Base-by-base conservation (phyloP, 2,329 filamentous ascomycete genomes). In the Ambrosiella cleistominuta region DNA sequence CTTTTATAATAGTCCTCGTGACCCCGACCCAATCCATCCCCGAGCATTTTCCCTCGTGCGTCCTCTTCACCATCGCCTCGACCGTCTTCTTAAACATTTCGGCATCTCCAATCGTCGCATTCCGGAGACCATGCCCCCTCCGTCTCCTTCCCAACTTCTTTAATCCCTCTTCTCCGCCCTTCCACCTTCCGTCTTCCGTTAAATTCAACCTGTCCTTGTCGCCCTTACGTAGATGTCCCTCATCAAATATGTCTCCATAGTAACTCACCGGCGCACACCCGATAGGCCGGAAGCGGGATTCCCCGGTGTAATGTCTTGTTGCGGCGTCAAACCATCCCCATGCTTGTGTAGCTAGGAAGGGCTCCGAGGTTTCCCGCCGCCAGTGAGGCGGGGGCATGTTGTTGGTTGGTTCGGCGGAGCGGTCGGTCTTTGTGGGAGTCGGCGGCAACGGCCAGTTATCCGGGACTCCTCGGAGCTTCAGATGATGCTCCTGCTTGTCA, bases 241-340 rank as follows among this genome's bases (percentile, higher is more conserved):
- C 63, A 4, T 47, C 37, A 9, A 54, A 27, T 19, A 27, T 15
- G 17, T 55, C 35, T n/a, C 36, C 17, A 2, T 40, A 19, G 50
- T 61, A 47, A 0, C 63, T 65, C 0, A 71, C 71, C 4, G 19
- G 17, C 8, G 51, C 58, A 62, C 73, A 75, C 19, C 64, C 65
- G n/a, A 70, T 64, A 1, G 71, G 62, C 57, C 66, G 68, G 0
- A 72, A 68, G 15, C 73, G 65, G 13, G 66, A 64, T 63, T 77
- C 75, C 11, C 74, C 74, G 3, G 63, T 63, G 57, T 75, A 73
- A 62, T 73, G 71, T 61, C 68, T 67, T 5, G 71, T 68, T 1
- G 70, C 72, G 53, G 71, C 72, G 19, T 67, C 64, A 60, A 74
- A 74, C 74, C 74, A 76, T 39, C 67, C 69, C 70, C 71, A 74